Percentiles rank a stretch among this genome's conserved stretches.
These are phyloP conservation scores for Boletus reticuloceps DNA, from an alignment of 768 basidiomycete species.

Conservation along the genomic window DNA sequence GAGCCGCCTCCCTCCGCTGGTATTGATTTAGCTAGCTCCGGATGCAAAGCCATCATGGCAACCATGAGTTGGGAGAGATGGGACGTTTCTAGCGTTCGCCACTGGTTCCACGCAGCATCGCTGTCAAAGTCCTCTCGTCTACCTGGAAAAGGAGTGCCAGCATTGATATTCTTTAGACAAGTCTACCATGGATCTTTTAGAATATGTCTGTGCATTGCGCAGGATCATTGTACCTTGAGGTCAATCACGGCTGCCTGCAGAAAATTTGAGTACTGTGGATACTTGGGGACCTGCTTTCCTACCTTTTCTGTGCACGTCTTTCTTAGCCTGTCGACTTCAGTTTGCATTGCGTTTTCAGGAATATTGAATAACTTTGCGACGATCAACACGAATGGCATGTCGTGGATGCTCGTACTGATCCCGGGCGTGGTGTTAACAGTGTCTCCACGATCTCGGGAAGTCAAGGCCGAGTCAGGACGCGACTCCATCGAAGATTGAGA, in stretches of 20 bases:
- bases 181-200: constrained; percentile 40
- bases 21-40: constrained; percentile 79
- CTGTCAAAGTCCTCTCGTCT: constrained; percentile 82
- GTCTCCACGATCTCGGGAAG: constrained; percentile 53
- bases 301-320: constrained; percentile 77
- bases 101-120: constrained; percentile 80
- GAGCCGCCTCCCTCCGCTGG: constrained; percentile 44
- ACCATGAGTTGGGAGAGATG: constrained; percentile 88
- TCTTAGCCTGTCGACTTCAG: constrained; percentile 67
- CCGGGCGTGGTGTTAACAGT: constrained; percentile 41
- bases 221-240: constrained; percentile 59
- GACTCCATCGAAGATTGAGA: constrained; percentile 64
- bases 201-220: neutral
- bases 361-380: constrained; percentile 76
- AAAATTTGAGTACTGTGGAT: constrained; percentile 1
- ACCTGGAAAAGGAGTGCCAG: constrained; percentile 80
- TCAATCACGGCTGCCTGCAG: constrained; percentile 78
- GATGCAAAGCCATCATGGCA: constrained; percentile 81
- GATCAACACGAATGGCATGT: constrained; percentile 75
- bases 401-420: constrained; percentile 47
- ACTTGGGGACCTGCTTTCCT: neutral
- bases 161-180: constrained; percentile 88
- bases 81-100: constrained; percentile 78
- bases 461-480: constrained; percentile 62
- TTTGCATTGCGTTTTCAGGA: constrained; percentile 61